These are phyloP conservation scores for Lachancea fermentati DNA, from an alignment of 805 yeast species.

Conservation along the genomic window DNA sequence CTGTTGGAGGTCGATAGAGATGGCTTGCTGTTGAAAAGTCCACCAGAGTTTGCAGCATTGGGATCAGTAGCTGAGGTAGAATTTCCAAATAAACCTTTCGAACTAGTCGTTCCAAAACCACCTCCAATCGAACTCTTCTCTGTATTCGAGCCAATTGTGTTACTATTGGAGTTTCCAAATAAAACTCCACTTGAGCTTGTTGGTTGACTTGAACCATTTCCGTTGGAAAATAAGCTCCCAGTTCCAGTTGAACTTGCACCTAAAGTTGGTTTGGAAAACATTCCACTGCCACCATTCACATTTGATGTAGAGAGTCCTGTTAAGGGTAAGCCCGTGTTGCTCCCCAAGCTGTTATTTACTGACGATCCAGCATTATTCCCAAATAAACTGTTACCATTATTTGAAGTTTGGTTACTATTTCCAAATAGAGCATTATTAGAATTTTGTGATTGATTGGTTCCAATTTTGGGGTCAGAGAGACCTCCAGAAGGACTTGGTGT, in stretches of 20 bases:
- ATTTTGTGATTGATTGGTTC: background rate
- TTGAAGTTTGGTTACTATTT: conserved; percentile 1
- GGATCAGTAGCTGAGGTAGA: background rate
- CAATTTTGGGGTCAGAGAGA: background rate
- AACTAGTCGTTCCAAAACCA: background rate
- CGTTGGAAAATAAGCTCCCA: background rate
- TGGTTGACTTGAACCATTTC: conserved; percentile 1
- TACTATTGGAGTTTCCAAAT: conserved; percentile 16
- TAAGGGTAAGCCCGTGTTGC: background rate
- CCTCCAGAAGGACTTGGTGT: conserved; percentile 7
- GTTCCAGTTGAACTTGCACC: background rate
- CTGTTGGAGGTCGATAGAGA: conserved; percentile 11
- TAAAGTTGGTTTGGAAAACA: background rate
- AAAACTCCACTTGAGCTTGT: conserved; percentile 9
- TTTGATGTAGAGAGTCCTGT: background rate
- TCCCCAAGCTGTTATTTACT: background rate
- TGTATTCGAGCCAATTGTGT: conserved; percentile 7
- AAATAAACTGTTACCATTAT: conserved; percentile 9
- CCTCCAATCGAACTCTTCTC: background rate
- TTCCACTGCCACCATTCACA: background rate
- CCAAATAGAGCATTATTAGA: background rate
- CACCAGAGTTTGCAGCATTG: conserved; percentile 11
- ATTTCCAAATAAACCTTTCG: background rate
- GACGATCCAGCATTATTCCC: conserved; percentile 2
- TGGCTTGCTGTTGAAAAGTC: conserved; percentile 19